These are phyloP conservation scores for Pyrrhoderma noxium DNA, from an alignment of 1,284 basidiomycete genomes.

Conservation along the genomic window DNA sequence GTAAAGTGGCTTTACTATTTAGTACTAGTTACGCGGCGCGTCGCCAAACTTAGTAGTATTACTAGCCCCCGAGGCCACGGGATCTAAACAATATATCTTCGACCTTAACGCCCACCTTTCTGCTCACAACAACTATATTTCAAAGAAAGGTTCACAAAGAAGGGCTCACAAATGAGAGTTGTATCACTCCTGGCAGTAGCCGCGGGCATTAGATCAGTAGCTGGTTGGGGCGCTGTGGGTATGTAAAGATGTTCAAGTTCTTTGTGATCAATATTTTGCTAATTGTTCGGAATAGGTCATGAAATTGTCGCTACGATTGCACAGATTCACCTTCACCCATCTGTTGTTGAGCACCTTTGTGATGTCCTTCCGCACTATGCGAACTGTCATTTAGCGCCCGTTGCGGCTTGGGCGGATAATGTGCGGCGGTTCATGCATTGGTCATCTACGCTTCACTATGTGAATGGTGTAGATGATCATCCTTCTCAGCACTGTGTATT, in stretches of 20 bases:
- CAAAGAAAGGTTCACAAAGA: no score
- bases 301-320: conserved; percentile 91
- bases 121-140: no score
- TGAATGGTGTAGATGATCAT: conserved; percentile 68
- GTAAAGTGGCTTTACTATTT: no score
- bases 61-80: no score
- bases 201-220: neutral
- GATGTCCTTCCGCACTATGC: conserved; percentile 52
- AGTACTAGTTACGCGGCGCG: no score
- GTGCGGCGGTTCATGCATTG: conserved; percentile 51
- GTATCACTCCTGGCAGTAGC: neutral
- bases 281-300: conserved; percentile 49
- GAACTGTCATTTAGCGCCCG: conserved; percentile 69
- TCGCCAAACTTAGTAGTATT: no score
- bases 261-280: no score
- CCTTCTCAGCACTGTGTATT: conserved; percentile 72
- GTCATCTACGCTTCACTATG: conserved; percentile 69
- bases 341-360: conserved; percentile 64
- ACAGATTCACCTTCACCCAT: conserved; percentile 80
- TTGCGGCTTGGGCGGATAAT: conserved; percentile 85
- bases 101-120: no score
- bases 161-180: neutral
- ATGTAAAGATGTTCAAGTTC: no score
- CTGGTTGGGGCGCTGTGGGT: conserved; percentile 4
- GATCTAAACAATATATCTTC: no score